Percentiles rank a stretch among this genome's conserved stretches.
These are phyloP conservation scores for Dactylellina cionopaga DNA, from an alignment of 2,329 filamentous ascomycete species.

Conservation along the genomic window DNA sequence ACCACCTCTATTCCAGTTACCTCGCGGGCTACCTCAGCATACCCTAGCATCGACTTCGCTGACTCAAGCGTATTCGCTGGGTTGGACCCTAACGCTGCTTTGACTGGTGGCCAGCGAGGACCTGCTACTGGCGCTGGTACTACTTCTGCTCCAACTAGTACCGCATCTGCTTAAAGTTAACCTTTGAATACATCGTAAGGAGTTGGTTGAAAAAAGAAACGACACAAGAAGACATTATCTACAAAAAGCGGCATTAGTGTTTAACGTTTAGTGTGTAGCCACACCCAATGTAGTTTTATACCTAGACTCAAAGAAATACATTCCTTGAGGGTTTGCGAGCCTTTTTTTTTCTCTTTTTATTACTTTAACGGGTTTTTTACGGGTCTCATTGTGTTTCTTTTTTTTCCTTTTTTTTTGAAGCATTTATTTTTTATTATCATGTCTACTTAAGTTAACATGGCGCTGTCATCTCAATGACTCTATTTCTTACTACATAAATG, in stretches of 20 bases:
- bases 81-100: slow-evolving; percentile 11
- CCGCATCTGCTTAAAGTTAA: slow-evolving; percentile 1
- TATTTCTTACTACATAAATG: slow-evolving; percentile 15
- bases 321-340: slow-evolving; percentile 44
- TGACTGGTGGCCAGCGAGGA: background rate
- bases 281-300: slow-evolving; percentile 50
- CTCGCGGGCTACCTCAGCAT: slow-evolving; percentile 19
- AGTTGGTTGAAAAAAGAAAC: slow-evolving; percentile 25
- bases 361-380: slow-evolving; percentile 21
- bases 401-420: background rate
- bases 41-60: slow-evolving; percentile 45
- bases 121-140: background rate
- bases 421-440: slow-evolving; percentile 1
- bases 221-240: slow-evolving; percentile 1
- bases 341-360: slow-evolving; percentile 12
- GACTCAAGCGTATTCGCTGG: slow-evolving; percentile 27
- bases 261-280: slow-evolving; percentile 47
- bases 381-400: slow-evolving; percentile 22
- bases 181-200: slow-evolving; percentile 15
- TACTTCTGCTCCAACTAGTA: background rate
- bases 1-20: slow-evolving; percentile 36
- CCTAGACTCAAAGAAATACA: slow-evolving; percentile 51
- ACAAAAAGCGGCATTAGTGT: slow-evolving; percentile 49
- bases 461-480: slow-evolving; percentile 33
- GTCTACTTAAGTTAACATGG: slow-evolving; percentile 21